Base-by-base conservation (phyloP, 2,329 filamentous ascomycete species). In the Penicillium sp. region DNA sequence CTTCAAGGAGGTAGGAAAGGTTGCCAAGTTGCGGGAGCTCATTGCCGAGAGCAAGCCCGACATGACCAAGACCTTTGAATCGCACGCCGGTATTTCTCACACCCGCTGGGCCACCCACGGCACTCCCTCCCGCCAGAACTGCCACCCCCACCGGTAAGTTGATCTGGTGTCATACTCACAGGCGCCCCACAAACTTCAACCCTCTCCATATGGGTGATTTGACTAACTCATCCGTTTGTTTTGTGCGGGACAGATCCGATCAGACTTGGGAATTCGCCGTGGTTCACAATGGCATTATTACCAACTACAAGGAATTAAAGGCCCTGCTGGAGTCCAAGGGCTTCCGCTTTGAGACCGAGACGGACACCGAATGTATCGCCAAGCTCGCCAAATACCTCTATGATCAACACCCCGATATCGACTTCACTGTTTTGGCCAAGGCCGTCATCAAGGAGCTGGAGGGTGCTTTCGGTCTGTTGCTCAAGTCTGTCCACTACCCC, bases 271-370 rank as follows among this genome's bases (percentile, higher is more conserved):
- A 99, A 80, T 99, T 99, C 78, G 85, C 91, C 65, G 88, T 99
- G 70, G 95, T 98, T 60, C 95, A 99, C 89, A 99, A 99, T 80
- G 95, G 95, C 74, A 99, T 99, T 84, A 99, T 99, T 80, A 99
- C 95, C 82, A 99, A 99, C 86, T 99, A 99, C 87, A 99, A 99
- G 85, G 95, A 99, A 82, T 83, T 99, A 71, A 96, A 93, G 87
- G 91, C 90, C 62, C 87, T 99, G 63, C 85, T 99, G 68, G 86
- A 89, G 80, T 85, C 84, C 83, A 99, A 98, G 86, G 95, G 95
- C 74, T 96, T 96, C 87, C 90, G 88, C 73, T 99, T 99, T 76
- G 95, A 99, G 87, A 99, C 95, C 52, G 93, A 99, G 80, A 99
- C 95, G 66, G 95, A 99, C 74, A 99, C 95, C 52, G 95, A 99